These are phyloP conservation scores for Wallacemonas sp. DNA, from an alignment of 208 protist species.

Conservation along the genomic window DNA sequence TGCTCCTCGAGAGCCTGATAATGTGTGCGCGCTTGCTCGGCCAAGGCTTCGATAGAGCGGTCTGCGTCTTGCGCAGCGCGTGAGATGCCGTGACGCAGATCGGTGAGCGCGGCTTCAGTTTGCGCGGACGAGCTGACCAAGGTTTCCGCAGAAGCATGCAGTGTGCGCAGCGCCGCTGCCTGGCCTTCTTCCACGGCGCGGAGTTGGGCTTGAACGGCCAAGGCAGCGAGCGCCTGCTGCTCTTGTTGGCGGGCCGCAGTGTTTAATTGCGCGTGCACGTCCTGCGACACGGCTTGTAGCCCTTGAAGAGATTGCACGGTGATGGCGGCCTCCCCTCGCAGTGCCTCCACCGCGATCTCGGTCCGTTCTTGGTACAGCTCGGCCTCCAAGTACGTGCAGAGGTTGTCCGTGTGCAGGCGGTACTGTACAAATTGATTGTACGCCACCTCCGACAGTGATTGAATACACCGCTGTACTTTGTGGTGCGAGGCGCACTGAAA, in stretches of 20 bases:
- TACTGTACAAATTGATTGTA: slow-evolving; percentile 86
- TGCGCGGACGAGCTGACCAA: slow-evolving; percentile 19
- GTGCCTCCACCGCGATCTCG: slow-evolving; percentile 58
- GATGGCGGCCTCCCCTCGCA: slow-evolving; percentile 36
- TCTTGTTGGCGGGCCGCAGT: slow-evolving; percentile 38
- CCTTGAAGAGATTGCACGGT: slow-evolving; percentile 33
- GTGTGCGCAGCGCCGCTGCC: slow-evolving; percentile 26
- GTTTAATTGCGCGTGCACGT: slow-evolving; percentile 21
- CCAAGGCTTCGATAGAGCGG: slow-evolving; percentile 29
- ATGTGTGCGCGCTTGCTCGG: slow-evolving; percentile 29
- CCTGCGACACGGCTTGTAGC: slow-evolving; percentile 34
- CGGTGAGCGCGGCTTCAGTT: slow-evolving; percentile 23
- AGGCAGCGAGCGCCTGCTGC: slow-evolving; percentile 25
- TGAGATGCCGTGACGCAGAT: slow-evolving; percentile 29
- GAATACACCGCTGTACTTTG: slow-evolving; percentile 43
- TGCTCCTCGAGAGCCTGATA: slow-evolving; percentile 50
- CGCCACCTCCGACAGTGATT: slow-evolving; percentile 48
- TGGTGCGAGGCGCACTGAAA: slow-evolving; percentile 24
- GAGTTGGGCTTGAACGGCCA: slow-evolving; percentile 33
- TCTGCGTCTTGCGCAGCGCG: slow-evolving; percentile 28
- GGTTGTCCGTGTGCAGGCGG: slow-evolving; percentile 76
- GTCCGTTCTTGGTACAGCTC: slow-evolving; percentile 89
- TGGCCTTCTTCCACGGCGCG: slow-evolving; percentile 38
- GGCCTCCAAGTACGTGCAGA: slow-evolving; percentile 84
- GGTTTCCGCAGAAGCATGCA: slow-evolving; percentile 18